These are phyloP conservation scores for Sclerotinia glacialis DNA, from an alignment of 2,329 filamentous ascomycete genomes.

Conservation along the genomic window DNA sequence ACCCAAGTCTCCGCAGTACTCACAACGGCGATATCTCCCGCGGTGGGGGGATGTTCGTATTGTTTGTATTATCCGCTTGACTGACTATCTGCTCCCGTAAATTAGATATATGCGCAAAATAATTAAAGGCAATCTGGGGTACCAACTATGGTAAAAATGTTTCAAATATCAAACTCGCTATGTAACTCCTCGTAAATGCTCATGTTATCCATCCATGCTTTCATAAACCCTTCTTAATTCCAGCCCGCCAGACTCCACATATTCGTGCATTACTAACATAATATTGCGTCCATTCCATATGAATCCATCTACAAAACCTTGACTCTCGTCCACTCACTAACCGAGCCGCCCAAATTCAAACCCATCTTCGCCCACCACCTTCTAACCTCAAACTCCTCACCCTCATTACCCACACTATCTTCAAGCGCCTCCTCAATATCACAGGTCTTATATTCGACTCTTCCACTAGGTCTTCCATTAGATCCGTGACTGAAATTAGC, in stretches of 20 bases:
- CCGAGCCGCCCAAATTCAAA: slow-evolving; percentile 64
- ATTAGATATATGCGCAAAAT: background rate
- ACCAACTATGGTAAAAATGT: background rate
- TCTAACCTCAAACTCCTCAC: slow-evolving; percentile 68
- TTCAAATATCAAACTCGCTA: background rate
- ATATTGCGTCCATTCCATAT: background rate
- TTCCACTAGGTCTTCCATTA: slow-evolving; percentile 54
- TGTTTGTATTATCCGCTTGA: background rate
- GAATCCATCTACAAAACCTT: slow-evolving; percentile 44
- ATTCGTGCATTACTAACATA: background rate
- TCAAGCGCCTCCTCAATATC: slow-evolving; percentile 94
- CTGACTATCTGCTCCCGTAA: background rate
- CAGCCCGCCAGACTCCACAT: background rate
- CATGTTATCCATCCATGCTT: slow-evolving; percentile 1
- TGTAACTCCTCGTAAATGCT: background rate
- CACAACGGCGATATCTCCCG: background rate
- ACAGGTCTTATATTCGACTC: slow-evolving; percentile 90
- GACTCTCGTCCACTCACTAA: slow-evolving; percentile 70
- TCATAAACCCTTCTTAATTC: background rate
- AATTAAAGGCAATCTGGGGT: background rate
- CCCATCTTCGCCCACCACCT: slow-evolving; percentile 83
- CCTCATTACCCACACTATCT: slow-evolving; percentile 63
- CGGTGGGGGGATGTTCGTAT: background rate
- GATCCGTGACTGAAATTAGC: slow-evolving; percentile 57
- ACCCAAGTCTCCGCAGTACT: background rate